Conservation (phyloP, 768 basidiomycete genomes). For the Lactarius evosmus region DNA sequence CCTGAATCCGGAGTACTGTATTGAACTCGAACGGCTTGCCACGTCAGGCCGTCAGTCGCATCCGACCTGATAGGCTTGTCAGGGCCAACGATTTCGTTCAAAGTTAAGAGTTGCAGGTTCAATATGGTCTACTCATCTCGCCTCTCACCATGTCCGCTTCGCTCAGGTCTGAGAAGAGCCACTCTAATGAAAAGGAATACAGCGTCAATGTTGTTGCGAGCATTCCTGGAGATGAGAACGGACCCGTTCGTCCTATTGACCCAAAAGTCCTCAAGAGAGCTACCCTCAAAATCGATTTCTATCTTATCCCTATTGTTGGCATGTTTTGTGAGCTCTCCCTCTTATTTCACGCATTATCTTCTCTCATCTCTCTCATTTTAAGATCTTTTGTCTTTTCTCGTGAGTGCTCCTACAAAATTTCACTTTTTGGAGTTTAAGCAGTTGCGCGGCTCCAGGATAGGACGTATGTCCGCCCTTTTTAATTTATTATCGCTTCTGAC, state of each 20-base stretch:
- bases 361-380: not conserved
- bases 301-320: constrained; percentile 5
- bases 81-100: no score
- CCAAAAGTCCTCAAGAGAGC: not conserved
- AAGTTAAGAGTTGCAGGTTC: not conserved
- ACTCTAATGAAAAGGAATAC: not conserved
- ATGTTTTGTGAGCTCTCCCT: constrained; percentile 5
- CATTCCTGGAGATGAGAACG: not conserved
- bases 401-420: not conserved
- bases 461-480: constrained; percentile 1
- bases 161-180: not conserved
- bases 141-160: not conserved
- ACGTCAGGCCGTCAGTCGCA: no score
- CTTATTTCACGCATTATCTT: not conserved
- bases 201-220: not conserved
- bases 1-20: no score
- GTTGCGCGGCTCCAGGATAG: constrained; percentile 4
- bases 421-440: no score
- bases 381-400: constrained; percentile 20
- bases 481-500: not conserved
- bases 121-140: not conserved
- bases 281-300: constrained; percentile 11
- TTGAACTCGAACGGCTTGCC: no score
- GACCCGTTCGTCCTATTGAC: constrained; percentile 17
- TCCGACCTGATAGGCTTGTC: no score